Percentiles rank a stretch among this genome's conserved stretches.
Evolutionary conservation across 2,329 filamentous ascomycete genomes (phyloP).

Genomic region (Chrysosporium keratinophilum): DNA sequence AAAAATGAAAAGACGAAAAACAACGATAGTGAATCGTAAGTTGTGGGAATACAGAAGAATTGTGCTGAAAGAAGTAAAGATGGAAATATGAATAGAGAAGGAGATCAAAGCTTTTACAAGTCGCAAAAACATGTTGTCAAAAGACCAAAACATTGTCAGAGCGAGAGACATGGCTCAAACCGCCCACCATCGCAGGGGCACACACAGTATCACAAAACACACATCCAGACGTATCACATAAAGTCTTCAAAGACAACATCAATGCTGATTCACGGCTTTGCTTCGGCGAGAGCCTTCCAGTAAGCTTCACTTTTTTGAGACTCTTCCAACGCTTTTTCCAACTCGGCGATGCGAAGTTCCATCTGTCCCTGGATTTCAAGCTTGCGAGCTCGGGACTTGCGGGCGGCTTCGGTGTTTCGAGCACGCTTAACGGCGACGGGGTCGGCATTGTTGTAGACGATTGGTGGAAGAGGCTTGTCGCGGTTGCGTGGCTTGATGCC

Average conservation of each 20-base stretch:
- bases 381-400: slow-evolving; percentile 85
- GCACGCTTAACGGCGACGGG: slow-evolving; percentile 81
- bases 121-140: neutral
- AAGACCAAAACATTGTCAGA: slow-evolving; percentile 11
- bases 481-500: slow-evolving; percentile 65
- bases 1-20: slow-evolving; percentile 16
- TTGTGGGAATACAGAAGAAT: neutral
- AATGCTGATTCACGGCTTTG: slow-evolving; percentile 17
- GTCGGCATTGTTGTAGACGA: slow-evolving; percentile 65
- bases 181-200: slow-evolving; percentile 29
- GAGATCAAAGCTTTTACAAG: neutral
- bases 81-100: neutral
- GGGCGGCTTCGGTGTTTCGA: slow-evolving; percentile 83
- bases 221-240: neutral
- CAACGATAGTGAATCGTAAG: neutral
- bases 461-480: slow-evolving; percentile 69
- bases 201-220: slow-evolving; percentile 17
- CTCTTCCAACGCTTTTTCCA: slow-evolving; percentile 42
- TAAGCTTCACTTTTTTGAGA: slow-evolving; percentile 30
- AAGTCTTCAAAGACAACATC: slow-evolving; percentile 11
- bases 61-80: neutral
- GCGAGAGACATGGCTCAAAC: slow-evolving; percentile 24
- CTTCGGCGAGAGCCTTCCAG: slow-evolving; percentile 28
- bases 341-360: slow-evolving; percentile 60
- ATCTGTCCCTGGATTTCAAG: slow-evolving; percentile 63